Conservation (phyloP, 257 asterid species). For the Primulina huaijiensis region DNA sequence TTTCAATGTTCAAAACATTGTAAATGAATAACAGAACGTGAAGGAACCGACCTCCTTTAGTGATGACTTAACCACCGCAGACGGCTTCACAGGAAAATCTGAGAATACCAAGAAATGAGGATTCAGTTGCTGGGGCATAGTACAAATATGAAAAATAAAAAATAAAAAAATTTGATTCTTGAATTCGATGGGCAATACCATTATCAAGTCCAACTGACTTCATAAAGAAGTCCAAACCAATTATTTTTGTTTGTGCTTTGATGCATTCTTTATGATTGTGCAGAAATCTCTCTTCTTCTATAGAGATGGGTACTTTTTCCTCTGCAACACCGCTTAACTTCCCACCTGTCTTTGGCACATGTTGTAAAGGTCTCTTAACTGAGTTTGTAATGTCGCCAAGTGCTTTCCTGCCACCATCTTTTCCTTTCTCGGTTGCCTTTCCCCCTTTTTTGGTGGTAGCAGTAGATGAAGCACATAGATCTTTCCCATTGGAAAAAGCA, state of each 20-base stretch:
- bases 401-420: constrained; percentile 61
- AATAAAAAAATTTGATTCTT: neutral
- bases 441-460: constrained; percentile 24
- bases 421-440: constrained; percentile 50
- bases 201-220: constrained; percentile 62
- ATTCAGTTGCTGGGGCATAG: constrained; percentile 1
- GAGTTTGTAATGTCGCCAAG: constrained; percentile 81
- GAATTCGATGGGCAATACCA: constrained; percentile 32
- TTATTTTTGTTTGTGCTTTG: constrained; percentile 45
- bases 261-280: constrained; percentile 82
- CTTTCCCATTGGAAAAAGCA: constrained; percentile 47
- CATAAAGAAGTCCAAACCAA: constrained; percentile 54
- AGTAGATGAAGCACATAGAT: constrained; percentile 28
- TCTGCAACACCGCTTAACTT: constrained; percentile 43
- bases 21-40: neutral
- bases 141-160: constrained; percentile 8
- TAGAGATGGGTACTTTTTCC: constrained; percentile 30
- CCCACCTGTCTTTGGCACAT: constrained; percentile 31
- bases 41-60: constrained; percentile 40
- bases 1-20: constrained; percentile 7
- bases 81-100: constrained; percentile 25
- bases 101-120: constrained; percentile 11
- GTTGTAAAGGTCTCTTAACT: constrained; percentile 44
- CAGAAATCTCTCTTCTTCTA: constrained; percentile 57
- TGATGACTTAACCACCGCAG: constrained; percentile 35